phyloP scores from a whole-genome alignment of 2,329 filamentous ascomycete species.

The Botrytis hyacinthi region DNA sequence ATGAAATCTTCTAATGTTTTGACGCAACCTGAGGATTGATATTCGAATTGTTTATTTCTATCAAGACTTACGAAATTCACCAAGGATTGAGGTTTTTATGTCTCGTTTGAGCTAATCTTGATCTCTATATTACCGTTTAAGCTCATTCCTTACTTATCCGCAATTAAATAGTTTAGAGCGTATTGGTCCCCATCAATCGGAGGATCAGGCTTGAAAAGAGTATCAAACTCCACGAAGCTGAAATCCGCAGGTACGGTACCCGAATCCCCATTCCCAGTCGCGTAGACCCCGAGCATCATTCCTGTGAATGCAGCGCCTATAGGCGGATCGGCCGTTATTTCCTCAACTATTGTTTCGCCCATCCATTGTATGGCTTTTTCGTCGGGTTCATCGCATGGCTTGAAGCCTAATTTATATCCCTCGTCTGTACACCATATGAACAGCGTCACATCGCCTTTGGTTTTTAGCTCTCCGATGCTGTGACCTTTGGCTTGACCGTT shows the following conservation, averaged over 20 bases:
- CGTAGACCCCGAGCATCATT: conserved; percentile 14
- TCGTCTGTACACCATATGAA: not conserved
- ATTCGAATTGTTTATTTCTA: not conserved
- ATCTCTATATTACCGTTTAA: not conserved
- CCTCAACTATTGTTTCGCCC: conserved; percentile 2
- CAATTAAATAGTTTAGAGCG: too few relatives aligned
- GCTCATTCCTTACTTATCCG: not conserved
- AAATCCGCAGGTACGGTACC: not conserved
- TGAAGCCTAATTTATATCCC: not conserved
- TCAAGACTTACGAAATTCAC: not conserved
- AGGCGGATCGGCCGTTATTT: not conserved
- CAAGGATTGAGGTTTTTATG: accelerated
- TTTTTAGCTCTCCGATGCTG: not conserved
- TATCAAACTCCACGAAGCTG: not conserved
- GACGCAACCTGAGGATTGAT: not conserved
- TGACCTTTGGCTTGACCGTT: not conserved
- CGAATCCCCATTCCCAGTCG: not conserved
- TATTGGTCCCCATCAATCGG: not conserved
- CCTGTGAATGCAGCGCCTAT: conserved; percentile 12
- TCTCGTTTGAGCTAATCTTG: not conserved
- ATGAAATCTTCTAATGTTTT: not conserved
- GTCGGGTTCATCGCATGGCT: not conserved
- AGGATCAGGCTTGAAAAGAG: not conserved
- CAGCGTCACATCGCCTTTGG: not conserved
- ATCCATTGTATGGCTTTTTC: not conserved